These are phyloP conservation scores for Zea luxurians DNA, from an alignment of 176 grass and related monocot species.

Conservation along the genomic window DNA sequence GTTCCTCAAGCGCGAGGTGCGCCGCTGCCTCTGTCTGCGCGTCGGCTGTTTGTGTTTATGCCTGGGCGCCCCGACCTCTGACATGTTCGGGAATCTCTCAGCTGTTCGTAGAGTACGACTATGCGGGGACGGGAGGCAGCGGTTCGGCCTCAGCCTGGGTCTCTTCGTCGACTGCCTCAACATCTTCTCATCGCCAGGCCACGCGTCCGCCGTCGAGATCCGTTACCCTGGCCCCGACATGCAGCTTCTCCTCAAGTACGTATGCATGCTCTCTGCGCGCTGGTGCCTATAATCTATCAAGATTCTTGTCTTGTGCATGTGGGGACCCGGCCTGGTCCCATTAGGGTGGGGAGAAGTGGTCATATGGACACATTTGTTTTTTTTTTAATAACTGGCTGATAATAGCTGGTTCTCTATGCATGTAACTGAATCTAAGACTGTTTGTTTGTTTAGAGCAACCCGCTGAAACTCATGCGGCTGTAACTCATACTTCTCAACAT, in stretches of 20 bases:
- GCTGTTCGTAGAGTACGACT: slow-evolving; percentile 83
- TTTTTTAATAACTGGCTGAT: not conserved
- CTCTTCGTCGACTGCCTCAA: slow-evolving; percentile 81
- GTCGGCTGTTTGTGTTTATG: slow-evolving; percentile 35
- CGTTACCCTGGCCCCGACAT: slow-evolving; percentile 84
- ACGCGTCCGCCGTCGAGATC: slow-evolving; percentile 64
- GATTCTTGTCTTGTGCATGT: not conserved
- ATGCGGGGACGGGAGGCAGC: slow-evolving; percentile 54
- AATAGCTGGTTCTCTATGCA: not conserved
- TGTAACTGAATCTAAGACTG: not conserved
- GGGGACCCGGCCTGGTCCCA: not conserved
- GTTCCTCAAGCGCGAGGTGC: slow-evolving; percentile 94
- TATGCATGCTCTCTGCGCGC: not conserved
- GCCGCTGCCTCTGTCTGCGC: not conserved
- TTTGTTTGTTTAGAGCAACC: not conserved
- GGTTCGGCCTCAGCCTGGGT: slow-evolving; percentile 81
- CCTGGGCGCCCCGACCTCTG: not conserved
- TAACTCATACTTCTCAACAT: not conserved
- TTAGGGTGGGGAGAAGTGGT: not conserved
- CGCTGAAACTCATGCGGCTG: not conserved
- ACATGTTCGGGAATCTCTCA: slow-evolving; percentile 12
- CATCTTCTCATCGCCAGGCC: slow-evolving; percentile 64
- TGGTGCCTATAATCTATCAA: not conserved
- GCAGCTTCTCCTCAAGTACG: slow-evolving; percentile 88
- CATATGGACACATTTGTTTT: not conserved